Base-by-base conservation (phyloP, 345 rosid genomes). In the Murraya paniculata region DNA sequence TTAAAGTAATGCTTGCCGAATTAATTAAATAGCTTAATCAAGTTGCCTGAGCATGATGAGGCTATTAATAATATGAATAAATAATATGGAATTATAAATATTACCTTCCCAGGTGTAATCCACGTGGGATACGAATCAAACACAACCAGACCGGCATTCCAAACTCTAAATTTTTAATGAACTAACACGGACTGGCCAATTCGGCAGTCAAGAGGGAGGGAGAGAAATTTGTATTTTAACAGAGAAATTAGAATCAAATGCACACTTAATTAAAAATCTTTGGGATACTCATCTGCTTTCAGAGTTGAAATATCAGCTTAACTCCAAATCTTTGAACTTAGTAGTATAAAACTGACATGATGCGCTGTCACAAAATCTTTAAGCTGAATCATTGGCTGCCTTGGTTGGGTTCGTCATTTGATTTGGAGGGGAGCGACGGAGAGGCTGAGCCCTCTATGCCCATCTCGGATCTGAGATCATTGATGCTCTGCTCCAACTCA, bases 401-500 rank as follows among this genome's bases (percentile, higher is more conserved):
- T 89, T 90, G 81, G 57, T 5, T 0, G 48, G 92, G 80, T 58
- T 85, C 92, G 33, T 86, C 89, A 64, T 89, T 85, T 24, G 80
- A 82, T 78, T 82, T 90, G 79, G 81, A 39, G 45, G 85, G 85
- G 9, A 65, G 77, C n/a, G 90, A 82, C 41, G 92, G 88, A 58
- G 98, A 88, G 45, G 95, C 91, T 53, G 94, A 81, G 75, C 90
- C 91, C 73, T 93, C 98, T 70, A 88, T 86, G 38, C 93, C 94
- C 92, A 92, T 90, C 88, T 95, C 99, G 2, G 88, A 80, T 83
- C 87, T 82, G 68, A 93, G 90, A 62, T 91, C 97, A 35, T 90
- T 89, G 83, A 95, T 86, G 89, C 92, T 92, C 82, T 90, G 91
- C 88, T 95, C 97, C 84, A 92, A 84, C 79, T 95, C 93, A 77